phyloP scores from a whole-genome alignment of 306 rosid genomes.

The Lagenaria siceraria region DNA sequence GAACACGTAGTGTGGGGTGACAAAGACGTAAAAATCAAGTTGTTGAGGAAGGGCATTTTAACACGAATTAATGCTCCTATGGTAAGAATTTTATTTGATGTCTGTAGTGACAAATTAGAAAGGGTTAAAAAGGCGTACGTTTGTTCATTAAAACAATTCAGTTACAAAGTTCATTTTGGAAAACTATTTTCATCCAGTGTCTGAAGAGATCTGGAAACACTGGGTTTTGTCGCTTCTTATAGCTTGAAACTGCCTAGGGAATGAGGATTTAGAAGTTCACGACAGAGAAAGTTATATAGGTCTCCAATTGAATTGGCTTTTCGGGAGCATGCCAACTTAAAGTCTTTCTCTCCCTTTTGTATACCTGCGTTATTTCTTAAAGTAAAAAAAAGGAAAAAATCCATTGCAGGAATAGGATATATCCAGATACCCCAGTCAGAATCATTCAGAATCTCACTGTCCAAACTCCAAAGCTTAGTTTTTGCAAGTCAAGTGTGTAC shows the following conservation, averaged over 20 bases:
- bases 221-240: background rate
- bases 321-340: no score
- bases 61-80: constrained; percentile 80
- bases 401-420: no score
- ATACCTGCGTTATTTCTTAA: no score
- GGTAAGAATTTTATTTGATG: constrained; percentile 36
- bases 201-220: no score
- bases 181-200: background rate
- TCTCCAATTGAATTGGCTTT: no score
- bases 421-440: background rate
- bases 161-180: background rate
- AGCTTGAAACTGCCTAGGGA: background rate
- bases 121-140: background rate
- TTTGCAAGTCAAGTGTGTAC: background rate
- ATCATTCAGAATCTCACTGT: background rate
- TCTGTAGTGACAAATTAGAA: background rate
- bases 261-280: background rate
- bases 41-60: constrained; percentile 81
- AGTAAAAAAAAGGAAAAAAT: no score
- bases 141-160: background rate
- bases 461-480: background rate
- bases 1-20: constrained; percentile 96
- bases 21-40: constrained; percentile 61
- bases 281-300: background rate
- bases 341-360: no score